Evolutionary conservation across 2,329 filamentous ascomycete species (phyloP).

Genomic region (Xylaria polymorpha): DNA sequence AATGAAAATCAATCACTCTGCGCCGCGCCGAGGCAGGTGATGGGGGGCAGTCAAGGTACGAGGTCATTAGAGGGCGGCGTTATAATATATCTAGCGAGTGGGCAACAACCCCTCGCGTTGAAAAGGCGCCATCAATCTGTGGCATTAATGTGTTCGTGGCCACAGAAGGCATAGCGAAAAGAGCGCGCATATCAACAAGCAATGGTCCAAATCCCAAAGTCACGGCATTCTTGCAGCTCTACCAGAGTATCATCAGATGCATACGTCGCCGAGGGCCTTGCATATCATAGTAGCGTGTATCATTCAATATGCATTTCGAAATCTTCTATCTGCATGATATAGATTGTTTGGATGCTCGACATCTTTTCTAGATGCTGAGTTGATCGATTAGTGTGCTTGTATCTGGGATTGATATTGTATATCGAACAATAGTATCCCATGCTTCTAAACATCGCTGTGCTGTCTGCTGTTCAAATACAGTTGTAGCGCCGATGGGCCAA

Average conservation of each 20-base stretch:
- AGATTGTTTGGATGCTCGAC: neutral
- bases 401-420: conserved; percentile 27
- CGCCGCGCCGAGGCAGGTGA: neutral
- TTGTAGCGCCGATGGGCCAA: neutral
- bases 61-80: neutral
- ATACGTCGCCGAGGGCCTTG: neutral
- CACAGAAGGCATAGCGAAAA: neutral
- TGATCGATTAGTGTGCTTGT: conserved; percentile 15
- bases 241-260: neutral
- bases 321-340: neutral
- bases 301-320: neutral
- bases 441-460: conserved; percentile 17
- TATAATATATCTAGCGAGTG: neutral
- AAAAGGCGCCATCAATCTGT: neutral
- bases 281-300: neutral
- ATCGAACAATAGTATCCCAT: conserved; percentile 15
- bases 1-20: neutral
- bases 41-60: too few species aligned
- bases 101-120: neutral
- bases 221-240: neutral
- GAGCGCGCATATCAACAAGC: neutral
- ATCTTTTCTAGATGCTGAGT: conserved; percentile 3
- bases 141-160: neutral
- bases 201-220: neutral
- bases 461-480: conserved; percentile 9